Percentiles rank a stretch among this genome's conserved stretches.
phyloP scores from a whole-genome alignment of 2,329 filamentous ascomycete species.

The Fusarium sp. region DNA sequence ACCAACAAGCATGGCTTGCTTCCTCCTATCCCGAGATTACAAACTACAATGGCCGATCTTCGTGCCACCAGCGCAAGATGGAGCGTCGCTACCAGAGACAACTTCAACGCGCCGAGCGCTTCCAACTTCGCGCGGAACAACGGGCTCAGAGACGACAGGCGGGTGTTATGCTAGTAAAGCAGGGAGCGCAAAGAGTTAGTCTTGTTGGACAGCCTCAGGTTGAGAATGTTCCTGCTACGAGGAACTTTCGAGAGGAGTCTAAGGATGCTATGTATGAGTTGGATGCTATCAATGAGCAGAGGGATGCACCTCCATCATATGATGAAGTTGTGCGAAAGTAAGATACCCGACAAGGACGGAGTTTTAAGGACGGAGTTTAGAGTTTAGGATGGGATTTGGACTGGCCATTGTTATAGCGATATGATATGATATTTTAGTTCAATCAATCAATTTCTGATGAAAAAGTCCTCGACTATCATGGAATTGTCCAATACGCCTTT shows the following conservation, averaged over 20 bases:
- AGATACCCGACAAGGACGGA: background rate
- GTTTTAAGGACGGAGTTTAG: background rate
- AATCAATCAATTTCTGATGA: background rate
- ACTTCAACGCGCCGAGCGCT: conserved; percentile 36
- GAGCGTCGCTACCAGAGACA: conserved; percentile 37
- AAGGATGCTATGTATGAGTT: conserved; percentile 20
- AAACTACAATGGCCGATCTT: background rate
- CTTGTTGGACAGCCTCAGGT: background rate
- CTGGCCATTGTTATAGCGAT: background rate
- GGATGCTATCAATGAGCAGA: conserved; percentile 1
- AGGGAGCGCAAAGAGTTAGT: conserved; percentile 14
- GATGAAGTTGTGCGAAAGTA: conserved; percentile 35
- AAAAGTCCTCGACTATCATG: background rate
- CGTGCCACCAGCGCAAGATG: conserved; percentile 23
- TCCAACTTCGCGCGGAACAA: conserved; percentile 37
- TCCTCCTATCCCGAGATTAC: background rate
- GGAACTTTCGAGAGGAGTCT: background rate
- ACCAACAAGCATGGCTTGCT: background rate
- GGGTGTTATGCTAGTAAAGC: conserved; percentile 3
- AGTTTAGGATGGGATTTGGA: background rate
- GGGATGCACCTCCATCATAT: conserved; percentile 39
- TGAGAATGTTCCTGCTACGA: background rate
- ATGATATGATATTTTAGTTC: background rate
- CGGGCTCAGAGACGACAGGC: conserved; percentile 32
- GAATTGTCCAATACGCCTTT: background rate